These are phyloP conservation scores for Penicillium canescens DNA, from an alignment of 495 filamentous ascomycete genomes.

Conservation along the genomic window DNA sequence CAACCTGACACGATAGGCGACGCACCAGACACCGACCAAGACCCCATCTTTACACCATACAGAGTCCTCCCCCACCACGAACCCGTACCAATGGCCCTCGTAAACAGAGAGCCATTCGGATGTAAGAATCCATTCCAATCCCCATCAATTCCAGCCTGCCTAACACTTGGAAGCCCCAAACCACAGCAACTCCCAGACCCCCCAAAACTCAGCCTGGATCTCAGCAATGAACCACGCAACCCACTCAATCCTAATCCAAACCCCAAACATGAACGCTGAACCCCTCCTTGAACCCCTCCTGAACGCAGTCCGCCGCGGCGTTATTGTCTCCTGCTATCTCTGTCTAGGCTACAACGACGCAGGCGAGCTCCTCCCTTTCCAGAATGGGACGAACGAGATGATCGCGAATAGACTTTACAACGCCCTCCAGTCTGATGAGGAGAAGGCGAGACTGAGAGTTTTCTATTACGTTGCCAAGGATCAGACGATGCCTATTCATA, in stretches of 20 bases:
- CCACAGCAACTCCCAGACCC: conserved; percentile 57
- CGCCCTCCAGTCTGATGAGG: conserved; percentile 42
- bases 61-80: conserved; percentile 51
- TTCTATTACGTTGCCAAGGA: conserved; percentile 74
- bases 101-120: conserved; percentile 67
- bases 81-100: conserved; percentile 69
- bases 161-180: conserved; percentile 44
- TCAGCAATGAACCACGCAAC: conserved; percentile 65
- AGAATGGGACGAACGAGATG: conserved; percentile 77
- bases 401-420: conserved; percentile 58
- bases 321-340: conserved; percentile 66
- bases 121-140: conserved; percentile 22
- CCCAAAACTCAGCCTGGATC: conserved; percentile 73
- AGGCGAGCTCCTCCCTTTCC: conserved; percentile 71
- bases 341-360: conserved; percentile 79
- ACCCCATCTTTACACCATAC: conserved; percentile 63
- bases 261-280: conserved; percentile 73
- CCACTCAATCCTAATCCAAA: conserved; percentile 67
- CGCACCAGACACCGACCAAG: conserved; percentile 52
- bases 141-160: not conserved
- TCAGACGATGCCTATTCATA: conserved; percentile 63
- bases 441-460: conserved; percentile 52
- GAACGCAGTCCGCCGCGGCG: conserved; percentile 63
- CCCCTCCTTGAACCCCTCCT: conserved; percentile 62
- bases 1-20: conserved; percentile 51